Evolutionary conservation across 164 flowering plant genomes (phyloP), one percentile per base, ranked within the genome.

Genomic region (Saururus chinensis): DNA sequence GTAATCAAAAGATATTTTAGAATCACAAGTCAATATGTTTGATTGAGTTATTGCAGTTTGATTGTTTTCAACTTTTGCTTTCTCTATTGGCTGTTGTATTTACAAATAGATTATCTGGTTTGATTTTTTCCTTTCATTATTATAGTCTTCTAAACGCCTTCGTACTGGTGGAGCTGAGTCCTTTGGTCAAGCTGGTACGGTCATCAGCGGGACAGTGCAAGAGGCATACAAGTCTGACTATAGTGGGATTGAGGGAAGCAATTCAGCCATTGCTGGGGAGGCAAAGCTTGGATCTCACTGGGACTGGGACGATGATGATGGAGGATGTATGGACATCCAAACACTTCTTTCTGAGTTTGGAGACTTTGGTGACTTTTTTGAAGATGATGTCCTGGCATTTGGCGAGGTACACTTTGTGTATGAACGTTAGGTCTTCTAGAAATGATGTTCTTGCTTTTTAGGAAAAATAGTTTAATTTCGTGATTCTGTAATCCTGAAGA

Each of bases 361-460:
- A 59, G 99, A 87, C 70, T 91, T 95, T 77, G 91, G 95, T 41
- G 97, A 88, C 76, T 87, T 95, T 64, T 95, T 95, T 70, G 89
- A 82, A 72, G 81, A 72, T 74, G 97, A 95, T 59, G 70, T 57
- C 62, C 78, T 95, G 74, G 87, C 91, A 51, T 87, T 95, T 66
- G 99, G 96, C 30, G 99, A 95, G 96, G 99, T 95, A 85, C 56
- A 57, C n/a, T 59, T 20, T 53, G 16, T 17, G 60, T 22, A 45
- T 30, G 2, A 30, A 6, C 37, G 6, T 30, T 30, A 30, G 2
- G 1, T 45, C 49, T 45, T 45, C 49, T 45, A 2, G 11, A 45
- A 45, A 12, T 12, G 49, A 12, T 45, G 14, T 45, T 45, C 49
- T 45, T 12, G 49, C 49, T 12, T 12, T 12, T 45, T 12, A 45